Percentiles rank a stretch among this genome's conserved stretches.
phyloP scores from a whole-genome alignment of 306 rosid genomes.

The Gastrolobium bilobum region DNA sequence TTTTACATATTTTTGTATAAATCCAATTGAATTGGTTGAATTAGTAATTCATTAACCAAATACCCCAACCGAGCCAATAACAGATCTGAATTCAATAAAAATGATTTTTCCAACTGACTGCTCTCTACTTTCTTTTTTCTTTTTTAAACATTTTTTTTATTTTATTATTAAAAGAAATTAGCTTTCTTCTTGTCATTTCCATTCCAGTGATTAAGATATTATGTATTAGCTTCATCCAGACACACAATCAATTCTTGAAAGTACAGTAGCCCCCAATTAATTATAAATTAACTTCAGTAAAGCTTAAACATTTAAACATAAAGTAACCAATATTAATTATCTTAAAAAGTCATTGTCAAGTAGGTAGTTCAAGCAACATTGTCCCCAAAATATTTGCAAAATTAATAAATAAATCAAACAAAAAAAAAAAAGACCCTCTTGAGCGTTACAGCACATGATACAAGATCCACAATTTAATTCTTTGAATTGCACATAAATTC shows the following conservation, averaged over 20 bases:
- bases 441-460: slow-evolving; percentile 18
- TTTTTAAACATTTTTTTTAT: not conserved
- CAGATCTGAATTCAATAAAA: too few species aligned
- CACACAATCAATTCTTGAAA: slow-evolving; percentile 18
- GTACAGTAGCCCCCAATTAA: slow-evolving; percentile 11
- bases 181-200: not conserved
- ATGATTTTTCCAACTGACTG: not conserved
- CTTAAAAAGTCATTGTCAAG: slow-evolving; percentile 41
- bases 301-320: slow-evolving; percentile 5
- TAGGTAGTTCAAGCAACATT: slow-evolving; percentile 47
- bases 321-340: slow-evolving; percentile 5
- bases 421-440: not conserved
- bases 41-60: too few species aligned
- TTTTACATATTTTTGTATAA: too few species aligned
- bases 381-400: slow-evolving; percentile 44
- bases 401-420: not conserved
- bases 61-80: too few species aligned
- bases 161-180: not conserved
- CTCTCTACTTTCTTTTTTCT: not conserved
- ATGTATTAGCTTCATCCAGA: slow-evolving; percentile 23
- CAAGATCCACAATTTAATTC: slow-evolving; percentile 20
- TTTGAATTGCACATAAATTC: slow-evolving; percentile 37
- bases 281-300: not conserved
- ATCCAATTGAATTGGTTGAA: too few species aligned
- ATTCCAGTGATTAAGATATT: slow-evolving; percentile 25